Percentiles rank a stretch among this genome's conserved stretches.
These are phyloP conservation scores for Ambispora gerdemannii DNA, from an alignment of 192 early-diverging fungal genomes.

Conservation along the genomic window DNA sequence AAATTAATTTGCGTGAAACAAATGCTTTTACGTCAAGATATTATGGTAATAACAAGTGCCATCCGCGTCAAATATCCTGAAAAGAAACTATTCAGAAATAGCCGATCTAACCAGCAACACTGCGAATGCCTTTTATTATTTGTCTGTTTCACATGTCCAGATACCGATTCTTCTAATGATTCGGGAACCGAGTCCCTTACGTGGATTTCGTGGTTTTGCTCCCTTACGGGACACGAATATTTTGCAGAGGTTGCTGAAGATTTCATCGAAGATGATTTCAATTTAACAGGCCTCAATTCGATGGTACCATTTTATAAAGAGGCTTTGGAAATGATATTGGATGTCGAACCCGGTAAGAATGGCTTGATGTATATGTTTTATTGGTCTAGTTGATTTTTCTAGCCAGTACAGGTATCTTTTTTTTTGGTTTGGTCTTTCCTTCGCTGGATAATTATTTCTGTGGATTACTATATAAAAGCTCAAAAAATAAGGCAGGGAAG, in stretches of 20 bases:
- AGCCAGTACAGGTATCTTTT: neutral
- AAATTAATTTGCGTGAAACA: slow-evolving; percentile 14
- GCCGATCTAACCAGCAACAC: neutral
- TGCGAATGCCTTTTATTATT: neutral
- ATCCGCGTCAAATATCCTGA: neutral
- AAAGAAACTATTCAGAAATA: no score
- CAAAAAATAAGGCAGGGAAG: neutral
- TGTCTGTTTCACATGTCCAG: slow-evolving; percentile 24
- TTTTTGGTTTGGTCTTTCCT: neutral
- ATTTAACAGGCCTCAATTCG: slow-evolving; percentile 86
- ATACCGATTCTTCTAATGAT: slow-evolving; percentile 48
- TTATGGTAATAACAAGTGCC: slow-evolving; percentile 11
- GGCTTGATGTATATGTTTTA: neutral
- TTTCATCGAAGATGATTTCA: slow-evolving; percentile 95
- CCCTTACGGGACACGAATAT: slow-evolving; percentile 70
- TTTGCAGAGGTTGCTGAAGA: slow-evolving; percentile 74
- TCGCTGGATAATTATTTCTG: neutral
- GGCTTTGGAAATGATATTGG: slow-evolving; percentile 94
- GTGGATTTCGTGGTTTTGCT: slow-evolving; percentile 81
- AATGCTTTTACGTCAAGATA: slow-evolving; percentile 16
- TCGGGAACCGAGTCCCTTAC: slow-evolving; percentile 52
- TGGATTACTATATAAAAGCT: slow-evolving; percentile 7
- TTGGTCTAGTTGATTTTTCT: neutral
- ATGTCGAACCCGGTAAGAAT: slow-evolving; percentile 64
- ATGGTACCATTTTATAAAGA: slow-evolving; percentile 84